A percentile compares a stretch with the other conserved stretches of the same genome.
phyloP scores from a whole-genome alignment of 2,329 filamentous ascomycete species.

The Dendryphion nanum region DNA sequence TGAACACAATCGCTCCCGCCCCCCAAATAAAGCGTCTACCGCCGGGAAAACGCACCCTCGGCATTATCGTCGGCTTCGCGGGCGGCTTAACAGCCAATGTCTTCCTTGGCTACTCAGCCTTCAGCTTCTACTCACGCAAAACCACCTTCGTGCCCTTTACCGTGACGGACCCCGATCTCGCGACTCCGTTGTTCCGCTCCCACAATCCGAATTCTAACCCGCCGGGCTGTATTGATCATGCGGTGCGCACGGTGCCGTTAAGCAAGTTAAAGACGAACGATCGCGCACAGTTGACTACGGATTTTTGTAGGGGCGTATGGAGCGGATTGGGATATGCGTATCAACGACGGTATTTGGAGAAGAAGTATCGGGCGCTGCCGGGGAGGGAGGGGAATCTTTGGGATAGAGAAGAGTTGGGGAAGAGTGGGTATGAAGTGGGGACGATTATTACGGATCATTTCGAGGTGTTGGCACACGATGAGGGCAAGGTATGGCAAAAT shows the following conservation, averaged over 20 bases:
- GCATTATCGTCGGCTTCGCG: conserved; percentile 30
- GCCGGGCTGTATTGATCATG: conserved; percentile 38
- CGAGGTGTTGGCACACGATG: conserved; percentile 38
- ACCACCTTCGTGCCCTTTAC: conserved; percentile 39
- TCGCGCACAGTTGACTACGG: conserved; percentile 28
- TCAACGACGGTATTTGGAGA: conserved; percentile 36
- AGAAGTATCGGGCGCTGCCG: conserved; percentile 31
- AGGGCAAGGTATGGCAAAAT: conserved; percentile 32
- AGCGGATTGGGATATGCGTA: conserved; percentile 35
- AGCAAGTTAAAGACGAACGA: conserved; percentile 31
- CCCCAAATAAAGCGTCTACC: conserved; percentile 31
- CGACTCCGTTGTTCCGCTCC: conserved; percentile 15
- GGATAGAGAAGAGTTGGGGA: conserved; percentile 33
- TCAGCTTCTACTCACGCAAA: conserved; percentile 34
- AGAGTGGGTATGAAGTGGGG: conserved; percentile 33
- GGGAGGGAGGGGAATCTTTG: conserved; percentile 34
- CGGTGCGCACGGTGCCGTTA: conserved; percentile 35
- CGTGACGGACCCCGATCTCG: conserved; percentile 24
- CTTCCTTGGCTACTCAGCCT: conserved; percentile 32
- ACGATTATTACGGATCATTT: conserved; percentile 42
- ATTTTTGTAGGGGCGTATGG: conserved; percentile 41
- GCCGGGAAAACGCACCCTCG: conserved; percentile 27
- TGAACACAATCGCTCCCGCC: conserved; percentile 37
- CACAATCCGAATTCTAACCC: conserved; percentile 36
- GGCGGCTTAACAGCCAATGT: conserved; percentile 30